A percentile compares a stretch with the other conserved stretches of the same genome.
Conservation (phyloP, 2,329 filamentous ascomycete genomes). For the Lomentospora prolificans region DNA sequence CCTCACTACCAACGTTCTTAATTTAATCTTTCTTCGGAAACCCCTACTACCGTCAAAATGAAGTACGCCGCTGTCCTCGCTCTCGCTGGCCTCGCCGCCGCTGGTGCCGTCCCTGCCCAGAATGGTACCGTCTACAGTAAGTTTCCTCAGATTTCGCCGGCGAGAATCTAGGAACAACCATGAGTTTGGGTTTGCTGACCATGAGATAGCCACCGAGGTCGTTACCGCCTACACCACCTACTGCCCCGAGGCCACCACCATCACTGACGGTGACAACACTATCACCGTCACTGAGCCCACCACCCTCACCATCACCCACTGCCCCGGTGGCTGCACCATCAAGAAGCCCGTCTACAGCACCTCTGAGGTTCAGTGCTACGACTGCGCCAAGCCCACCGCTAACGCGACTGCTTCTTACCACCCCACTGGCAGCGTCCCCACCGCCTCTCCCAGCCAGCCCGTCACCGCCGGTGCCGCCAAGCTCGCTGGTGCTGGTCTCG, state of each 20-base stretch:
- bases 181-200: no score
- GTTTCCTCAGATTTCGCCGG: no score
- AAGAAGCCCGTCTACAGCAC: constrained; percentile 47
- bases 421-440: constrained; percentile 14
- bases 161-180: no score
- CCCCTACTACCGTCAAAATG: constrained; percentile 48
- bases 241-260: constrained; percentile 58
- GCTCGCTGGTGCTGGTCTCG: constrained; percentile 45
- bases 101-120: constrained; percentile 32
- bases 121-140: constrained; percentile 6
- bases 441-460: constrained; percentile 16
- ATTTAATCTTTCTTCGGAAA: constrained; percentile 26
- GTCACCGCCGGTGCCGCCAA: constrained; percentile 46
- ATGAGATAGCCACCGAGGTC: constrained; percentile 47
- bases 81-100: constrained; percentile 38
- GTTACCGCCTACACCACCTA: constrained; percentile 59
- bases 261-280: constrained; percentile 55
- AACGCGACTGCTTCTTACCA: constrained; percentile 9
- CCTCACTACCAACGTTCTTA: constrained; percentile 20
- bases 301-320: constrained; percentile 62
- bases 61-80: constrained; percentile 31
- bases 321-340: constrained; percentile 52
- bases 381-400: constrained; percentile 22
- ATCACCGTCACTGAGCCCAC: constrained; percentile 61
- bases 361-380: constrained; percentile 41